Evolutionary conservation across 768 basidiomycete genomes (phyloP).

Genomic region (Serendipita sp.): DNA sequence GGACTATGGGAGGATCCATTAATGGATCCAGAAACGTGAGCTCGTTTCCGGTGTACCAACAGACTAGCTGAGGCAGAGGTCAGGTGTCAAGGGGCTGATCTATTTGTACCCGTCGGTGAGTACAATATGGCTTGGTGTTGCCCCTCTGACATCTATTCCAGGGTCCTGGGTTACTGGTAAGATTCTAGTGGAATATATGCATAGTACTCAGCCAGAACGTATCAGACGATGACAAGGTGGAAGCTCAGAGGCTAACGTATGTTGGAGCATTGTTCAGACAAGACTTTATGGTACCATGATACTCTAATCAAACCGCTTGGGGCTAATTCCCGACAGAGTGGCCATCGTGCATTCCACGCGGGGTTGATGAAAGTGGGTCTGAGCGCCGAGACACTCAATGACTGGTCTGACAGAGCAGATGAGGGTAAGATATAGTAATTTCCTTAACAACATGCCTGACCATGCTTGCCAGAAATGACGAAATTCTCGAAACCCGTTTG

Average conservation of each 20-base stretch:
- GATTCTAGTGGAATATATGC: background rate
- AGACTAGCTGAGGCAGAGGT: background rate
- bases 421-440: background rate
- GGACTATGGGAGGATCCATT: background rate
- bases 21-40: conserved; percentile 1
- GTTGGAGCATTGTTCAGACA: background rate
- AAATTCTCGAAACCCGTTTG: background rate
- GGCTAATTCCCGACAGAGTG: background rate
- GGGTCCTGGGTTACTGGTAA: background rate
- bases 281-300: background rate
- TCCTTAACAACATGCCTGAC: background rate
- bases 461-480: background rate
- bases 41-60: background rate
- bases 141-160: background rate
- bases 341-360: background rate
- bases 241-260: background rate
- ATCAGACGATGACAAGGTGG: background rate
- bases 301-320: background rate
- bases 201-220: background rate
- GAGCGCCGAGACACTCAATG: background rate
- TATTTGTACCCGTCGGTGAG: background rate
- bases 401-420: background rate
- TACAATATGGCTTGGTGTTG: background rate
- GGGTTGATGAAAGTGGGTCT: background rate
- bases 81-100: background rate